Evolutionary conservation across 2,329 filamentous ascomycete genomes (phyloP), one percentile per base, ranked within the genome.

Genomic region (Calonectria multiphialidica): DNA sequence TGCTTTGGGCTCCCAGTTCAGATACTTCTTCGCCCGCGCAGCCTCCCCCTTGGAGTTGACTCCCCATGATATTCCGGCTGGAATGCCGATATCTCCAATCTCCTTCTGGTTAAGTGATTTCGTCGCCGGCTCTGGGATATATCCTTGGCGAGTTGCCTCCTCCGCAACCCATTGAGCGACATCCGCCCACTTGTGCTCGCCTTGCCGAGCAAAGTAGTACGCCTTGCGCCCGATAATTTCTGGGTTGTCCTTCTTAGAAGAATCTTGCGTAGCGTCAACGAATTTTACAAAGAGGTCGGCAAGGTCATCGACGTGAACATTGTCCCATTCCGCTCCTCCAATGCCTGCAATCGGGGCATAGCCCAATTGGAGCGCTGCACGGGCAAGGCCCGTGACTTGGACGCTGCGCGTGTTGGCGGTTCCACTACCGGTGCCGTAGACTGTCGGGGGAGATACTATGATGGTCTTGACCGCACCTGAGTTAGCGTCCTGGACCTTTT

Each of bases 161-260:
- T 91, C 86, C 1, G 89, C 90, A 70, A 94, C 85, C 78, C 84
- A 84, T 70, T 82, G 81, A 3, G 90, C 85, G 9, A 93, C 80
- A 16, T 94, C 90, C 6, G 89, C 88, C 93, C 92, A 95, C 28
- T 83, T 83, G 79, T 93, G 90, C 66, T 88, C 83, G 1, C 90
- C 92, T 75, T 88, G 89, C 80, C 93, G 91, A 9, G 88, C 86
- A 73, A 95, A 91, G 83, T 91, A 95, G 74, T 95, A 95, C 1
- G 86, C 92, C 40, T 89, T 81, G 0, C 82, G 81, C 1, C 92
- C 92, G 87, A 93, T 95, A 5, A 91, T 84, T 77, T 94, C 92
- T 0, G 88, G 83, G 69, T 91, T 88, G 5, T 86, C 82, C 62
- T 85, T 84, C 74, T 90, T 90, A 66, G 85, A 85, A 0, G 89